Conservation (phyloP, 148 eudicot species). For the Persicaria tinctoria region DNA sequence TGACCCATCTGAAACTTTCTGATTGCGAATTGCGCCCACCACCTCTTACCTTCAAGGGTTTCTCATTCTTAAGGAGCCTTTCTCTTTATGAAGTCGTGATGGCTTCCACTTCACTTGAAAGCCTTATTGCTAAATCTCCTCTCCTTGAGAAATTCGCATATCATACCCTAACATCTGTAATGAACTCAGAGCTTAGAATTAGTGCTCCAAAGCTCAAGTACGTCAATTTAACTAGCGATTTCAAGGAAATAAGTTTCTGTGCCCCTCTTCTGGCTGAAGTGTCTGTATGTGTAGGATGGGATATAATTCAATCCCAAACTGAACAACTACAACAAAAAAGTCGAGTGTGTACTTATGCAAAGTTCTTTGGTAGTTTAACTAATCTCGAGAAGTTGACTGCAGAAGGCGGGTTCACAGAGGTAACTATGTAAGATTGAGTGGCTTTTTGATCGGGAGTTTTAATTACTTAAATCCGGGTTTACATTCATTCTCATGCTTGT, state of each 20-base stretch:
- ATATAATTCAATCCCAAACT: slow-evolving; percentile 47
- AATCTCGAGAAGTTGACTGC: slow-evolving; percentile 51
- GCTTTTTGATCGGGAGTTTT: neutral
- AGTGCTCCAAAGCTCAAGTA: slow-evolving; percentile 62
- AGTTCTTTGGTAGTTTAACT: slow-evolving; percentile 12
- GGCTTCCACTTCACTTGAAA: slow-evolving; percentile 42
- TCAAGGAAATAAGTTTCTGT: slow-evolving; percentile 44
- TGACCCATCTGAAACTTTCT: slow-evolving; percentile 51
- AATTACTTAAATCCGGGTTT: neutral
- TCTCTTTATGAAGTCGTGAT: slow-evolving; percentile 51
- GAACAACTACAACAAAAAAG: slow-evolving; percentile 43
- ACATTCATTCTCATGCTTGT: neutral
- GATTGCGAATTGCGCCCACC: slow-evolving; percentile 68
- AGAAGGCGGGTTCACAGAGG: slow-evolving; percentile 59
- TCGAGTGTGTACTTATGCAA: slow-evolving; percentile 5
- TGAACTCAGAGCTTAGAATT: slow-evolving; percentile 39
- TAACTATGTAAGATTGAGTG: slow-evolving; percentile 10
- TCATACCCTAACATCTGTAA: slow-evolving; percentile 9
- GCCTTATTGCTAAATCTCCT: slow-evolving; percentile 48
- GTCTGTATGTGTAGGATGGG: neutral
- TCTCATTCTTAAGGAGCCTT: slow-evolving; percentile 39
- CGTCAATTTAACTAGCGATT: slow-evolving; percentile 52
- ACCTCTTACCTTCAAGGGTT: slow-evolving; percentile 34
- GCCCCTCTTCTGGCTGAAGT: slow-evolving; percentile 22
- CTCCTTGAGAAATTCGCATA: slow-evolving; percentile 51